Evolutionary conservation across 2,329 filamentous ascomycete species (phyloP), one percentile per base, ranked within the genome.

Genomic region (Fusarium palustre): DNA sequence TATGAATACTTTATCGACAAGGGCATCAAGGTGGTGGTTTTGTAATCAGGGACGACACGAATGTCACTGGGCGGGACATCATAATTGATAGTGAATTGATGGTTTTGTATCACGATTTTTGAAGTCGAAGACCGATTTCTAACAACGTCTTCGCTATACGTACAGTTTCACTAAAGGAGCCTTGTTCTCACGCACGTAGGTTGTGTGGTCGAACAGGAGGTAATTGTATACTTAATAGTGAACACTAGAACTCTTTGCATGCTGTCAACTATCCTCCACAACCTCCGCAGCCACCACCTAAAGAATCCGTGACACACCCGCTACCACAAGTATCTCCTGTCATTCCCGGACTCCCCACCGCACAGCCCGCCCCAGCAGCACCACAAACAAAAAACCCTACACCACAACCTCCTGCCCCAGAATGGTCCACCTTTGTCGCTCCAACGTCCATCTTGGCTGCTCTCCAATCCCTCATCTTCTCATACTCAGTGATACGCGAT

Each of bases 381-480:
- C 72, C 73, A 30, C 73, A 74, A 1, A 28, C 52, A 42, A 71
- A 73, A 4, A 52, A 66, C 3, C 54, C 42, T 3, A 65, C 66
- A 13, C 71, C 64, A 7, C 67, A 48, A 6, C 68, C 66, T 6
- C 65, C 68, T 4, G 55, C 66, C 1, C 48, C 59, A 7, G 13
- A 42, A 16, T 68, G 52, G 15, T 57, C 36, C 2, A 30, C 3
- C 2, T 12, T 31, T 3, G 42, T n/a, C 7, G 31, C 33, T 12
- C 62, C 64, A 20, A 74, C 46, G 30, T 75, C 72, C 8, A 20
- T 36, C 31, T 66, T 60, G 1, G 57, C 55, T 18, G 68, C 73
- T 42, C 69, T 64, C 66, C 68, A 74, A 28, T 71, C 70, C n/a
- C 73, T 49, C n/a, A 75, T 47, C 24, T 58, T 59, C 57, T 75